These are phyloP conservation scores for Yamadazyma phyllophila DNA, from an alignment of 805 yeast genomes.

Conservation along the genomic window DNA sequence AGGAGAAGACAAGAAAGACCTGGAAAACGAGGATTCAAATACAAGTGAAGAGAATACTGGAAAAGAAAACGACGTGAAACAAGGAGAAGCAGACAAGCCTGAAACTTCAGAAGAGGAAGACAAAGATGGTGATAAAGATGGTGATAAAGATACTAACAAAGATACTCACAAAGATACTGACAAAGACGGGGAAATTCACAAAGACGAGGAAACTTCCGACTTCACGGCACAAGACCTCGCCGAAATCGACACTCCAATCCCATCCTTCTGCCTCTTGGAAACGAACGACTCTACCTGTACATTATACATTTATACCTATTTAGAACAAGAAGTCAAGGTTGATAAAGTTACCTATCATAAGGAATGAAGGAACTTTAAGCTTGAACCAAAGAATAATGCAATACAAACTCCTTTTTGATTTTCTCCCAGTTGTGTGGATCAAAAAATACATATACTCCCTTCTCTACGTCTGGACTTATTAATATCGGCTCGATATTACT, in stretches of 20 bases:
- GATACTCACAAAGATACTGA: too few relatives aligned
- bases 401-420: conserved; percentile 66
- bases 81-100: too few relatives aligned
- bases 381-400: conserved; percentile 45
- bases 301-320: conserved; percentile 77
- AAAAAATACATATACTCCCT: conserved; percentile 90
- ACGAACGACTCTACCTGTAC: conserved; percentile 78
- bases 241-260: conserved; percentile 41
- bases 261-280: conserved; percentile 87
- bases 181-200: conserved; percentile 28
- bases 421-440: conserved; percentile 97
- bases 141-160: too few relatives aligned
- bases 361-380: conserved; percentile 20
- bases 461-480: conserved; percentile 75
- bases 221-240: conserved; percentile 11
- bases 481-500: conserved; percentile 86
- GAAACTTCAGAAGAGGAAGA: too few relatives aligned
- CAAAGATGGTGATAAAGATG: too few relatives aligned
- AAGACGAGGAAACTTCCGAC: conserved; percentile 18
- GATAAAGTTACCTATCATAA: conserved; percentile 64
- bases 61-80: too few relatives aligned
- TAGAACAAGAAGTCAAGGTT: conserved; percentile 82
- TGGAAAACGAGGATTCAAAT: too few relatives aligned
- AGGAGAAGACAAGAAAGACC: conserved; percentile 7
- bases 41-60: too few relatives aligned